phyloP scores from a whole-genome alignment of 2,329 filamentous ascomycete genomes.

The Alternaria sp. region DNA sequence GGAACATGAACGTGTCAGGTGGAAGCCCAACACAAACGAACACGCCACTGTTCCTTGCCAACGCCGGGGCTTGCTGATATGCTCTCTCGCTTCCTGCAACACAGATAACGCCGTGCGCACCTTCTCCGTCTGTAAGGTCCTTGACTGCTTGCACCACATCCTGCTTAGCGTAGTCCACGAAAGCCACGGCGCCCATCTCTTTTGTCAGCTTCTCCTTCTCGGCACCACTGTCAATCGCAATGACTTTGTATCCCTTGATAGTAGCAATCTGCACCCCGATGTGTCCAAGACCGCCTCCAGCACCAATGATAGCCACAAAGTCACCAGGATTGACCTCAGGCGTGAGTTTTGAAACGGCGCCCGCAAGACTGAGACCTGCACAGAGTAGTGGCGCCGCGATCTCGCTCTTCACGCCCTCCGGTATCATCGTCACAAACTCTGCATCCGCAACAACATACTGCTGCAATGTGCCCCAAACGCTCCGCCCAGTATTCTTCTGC shows the following conservation, averaged over 20 bases:
- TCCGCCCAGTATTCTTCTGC: slow-evolving; percentile 55
- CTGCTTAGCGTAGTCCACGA: slow-evolving; percentile 77
- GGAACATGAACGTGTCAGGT: slow-evolving; percentile 54
- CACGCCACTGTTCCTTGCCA: slow-evolving; percentile 58
- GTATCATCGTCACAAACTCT: slow-evolving; percentile 45
- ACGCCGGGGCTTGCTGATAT: slow-evolving; percentile 55
- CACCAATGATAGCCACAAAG: slow-evolving; percentile 82
- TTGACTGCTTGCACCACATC: slow-evolving; percentile 54
- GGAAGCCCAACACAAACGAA: slow-evolving; percentile 60
- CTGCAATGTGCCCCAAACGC: slow-evolving; percentile 49
- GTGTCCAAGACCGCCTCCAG: slow-evolving; percentile 80
- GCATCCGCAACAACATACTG: slow-evolving; percentile 49
- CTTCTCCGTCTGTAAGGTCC: slow-evolving; percentile 53
- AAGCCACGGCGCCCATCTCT: slow-evolving; percentile 74
- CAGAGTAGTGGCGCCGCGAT: slow-evolving; percentile 50
- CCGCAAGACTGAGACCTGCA: slow-evolving; percentile 68
- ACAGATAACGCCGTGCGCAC: slow-evolving; percentile 58
- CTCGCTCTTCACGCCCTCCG: slow-evolving; percentile 50
- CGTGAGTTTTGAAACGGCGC: slow-evolving; percentile 84
- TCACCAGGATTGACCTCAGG: slow-evolving; percentile 76
- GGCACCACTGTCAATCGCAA: slow-evolving; percentile 83
- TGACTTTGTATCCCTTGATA: slow-evolving; percentile 82
- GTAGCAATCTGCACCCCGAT: slow-evolving; percentile 81
- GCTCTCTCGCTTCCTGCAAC: slow-evolving; percentile 57
- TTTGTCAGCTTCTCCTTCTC: slow-evolving; percentile 77